Conservation (phyloP, 73 alveolate species). For the Paramecium tetraurelia region DNA sequence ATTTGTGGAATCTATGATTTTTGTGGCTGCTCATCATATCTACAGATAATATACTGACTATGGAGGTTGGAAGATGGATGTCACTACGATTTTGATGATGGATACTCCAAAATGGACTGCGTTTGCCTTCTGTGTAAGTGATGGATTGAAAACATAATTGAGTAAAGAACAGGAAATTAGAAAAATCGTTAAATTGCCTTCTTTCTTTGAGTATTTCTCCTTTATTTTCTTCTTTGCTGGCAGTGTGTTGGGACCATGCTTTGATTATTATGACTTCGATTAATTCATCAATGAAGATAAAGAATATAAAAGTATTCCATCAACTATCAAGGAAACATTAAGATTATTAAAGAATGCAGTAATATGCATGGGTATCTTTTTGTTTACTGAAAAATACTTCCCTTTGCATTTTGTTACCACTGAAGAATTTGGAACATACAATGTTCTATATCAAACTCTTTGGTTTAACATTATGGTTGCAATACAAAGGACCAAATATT, state of each 20-base stretch:
- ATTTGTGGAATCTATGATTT: slow-evolving; percentile 33
- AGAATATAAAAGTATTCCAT: slow-evolving; percentile 69
- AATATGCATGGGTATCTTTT: slow-evolving; percentile 51
- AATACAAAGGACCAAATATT: slow-evolving; percentile 60
- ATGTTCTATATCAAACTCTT: slow-evolving; percentile 59
- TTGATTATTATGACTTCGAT: slow-evolving; percentile 87
- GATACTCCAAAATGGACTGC: slow-evolving; percentile 59
- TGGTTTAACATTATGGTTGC: slow-evolving; percentile 76
- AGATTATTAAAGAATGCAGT: slow-evolving; percentile 64
- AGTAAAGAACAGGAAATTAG: slow-evolving; percentile 38
- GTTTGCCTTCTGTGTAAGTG: slow-evolving; percentile 54
- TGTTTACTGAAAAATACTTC: not conserved
- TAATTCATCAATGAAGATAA: slow-evolving; percentile 74
- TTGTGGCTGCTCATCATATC: slow-evolving; percentile 54
- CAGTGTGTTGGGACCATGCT: not conserved
- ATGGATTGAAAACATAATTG: slow-evolving; percentile 44
- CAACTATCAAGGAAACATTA: slow-evolving; percentile 65
- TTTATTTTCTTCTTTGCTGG: slow-evolving; percentile 51
- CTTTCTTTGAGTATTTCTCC: slow-evolving; percentile 44
- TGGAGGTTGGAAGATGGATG: slow-evolving; percentile 53
- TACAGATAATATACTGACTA: slow-evolving; percentile 43
- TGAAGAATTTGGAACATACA: slow-evolving; percentile 70
- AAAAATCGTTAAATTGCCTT: slow-evolving; percentile 17
- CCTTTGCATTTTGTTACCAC: slow-evolving; percentile 67
- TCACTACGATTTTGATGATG: slow-evolving; percentile 59